Evolutionary conservation across 495 filamentous ascomycete genomes (phyloP).

Genomic region (Hypoxylon fragiforme): DNA sequence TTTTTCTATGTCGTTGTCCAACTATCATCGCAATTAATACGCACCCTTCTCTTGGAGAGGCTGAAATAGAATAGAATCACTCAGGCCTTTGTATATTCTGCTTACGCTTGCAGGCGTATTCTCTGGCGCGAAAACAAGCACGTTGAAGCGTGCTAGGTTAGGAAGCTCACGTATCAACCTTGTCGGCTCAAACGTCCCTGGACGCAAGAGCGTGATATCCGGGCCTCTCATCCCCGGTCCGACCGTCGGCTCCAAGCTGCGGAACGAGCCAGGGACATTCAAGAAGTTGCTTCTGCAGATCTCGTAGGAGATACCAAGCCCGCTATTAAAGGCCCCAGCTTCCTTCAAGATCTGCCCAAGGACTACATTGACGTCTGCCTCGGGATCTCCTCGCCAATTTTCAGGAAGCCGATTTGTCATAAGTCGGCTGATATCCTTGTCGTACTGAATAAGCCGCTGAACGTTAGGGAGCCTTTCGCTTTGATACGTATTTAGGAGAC

Average conservation of each 20-base stretch:
- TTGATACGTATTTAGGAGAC: slow-evolving; percentile 44
- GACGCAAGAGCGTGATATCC: slow-evolving; percentile 46
- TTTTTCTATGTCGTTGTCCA: too few relatives aligned
- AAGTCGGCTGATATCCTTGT: slow-evolving; percentile 44
- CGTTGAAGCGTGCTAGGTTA: slow-evolving; percentile 41
- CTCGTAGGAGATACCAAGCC: slow-evolving; percentile 48
- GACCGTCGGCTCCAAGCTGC: background rate
- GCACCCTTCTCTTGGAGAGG: slow-evolving; percentile 2
- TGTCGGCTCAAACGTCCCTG: slow-evolving; percentile 47
- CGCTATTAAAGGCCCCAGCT: slow-evolving; percentile 47
- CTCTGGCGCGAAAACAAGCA: slow-evolving; percentile 44
- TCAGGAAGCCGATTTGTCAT: slow-evolving; percentile 42
- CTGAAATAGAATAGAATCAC: background rate
- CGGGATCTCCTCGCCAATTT: slow-evolving; percentile 46
- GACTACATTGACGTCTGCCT: slow-evolving; percentile 49
- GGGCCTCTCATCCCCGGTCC: slow-evolving; percentile 46
- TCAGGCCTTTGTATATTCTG: background rate
- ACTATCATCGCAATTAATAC: background rate
- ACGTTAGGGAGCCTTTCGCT: slow-evolving; percentile 45
- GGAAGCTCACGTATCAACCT: slow-evolving; percentile 45
- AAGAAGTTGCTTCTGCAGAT: slow-evolving; percentile 32
- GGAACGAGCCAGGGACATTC: slow-evolving; percentile 36
- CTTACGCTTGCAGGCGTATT: slow-evolving; percentile 23
- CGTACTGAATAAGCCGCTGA: slow-evolving; percentile 39
- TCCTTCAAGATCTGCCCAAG: slow-evolving; percentile 47